Evolutionary conservation across 1,139 yeast genomes (phyloP).

Genomic region (Blastobotrys serpentis): DNA sequence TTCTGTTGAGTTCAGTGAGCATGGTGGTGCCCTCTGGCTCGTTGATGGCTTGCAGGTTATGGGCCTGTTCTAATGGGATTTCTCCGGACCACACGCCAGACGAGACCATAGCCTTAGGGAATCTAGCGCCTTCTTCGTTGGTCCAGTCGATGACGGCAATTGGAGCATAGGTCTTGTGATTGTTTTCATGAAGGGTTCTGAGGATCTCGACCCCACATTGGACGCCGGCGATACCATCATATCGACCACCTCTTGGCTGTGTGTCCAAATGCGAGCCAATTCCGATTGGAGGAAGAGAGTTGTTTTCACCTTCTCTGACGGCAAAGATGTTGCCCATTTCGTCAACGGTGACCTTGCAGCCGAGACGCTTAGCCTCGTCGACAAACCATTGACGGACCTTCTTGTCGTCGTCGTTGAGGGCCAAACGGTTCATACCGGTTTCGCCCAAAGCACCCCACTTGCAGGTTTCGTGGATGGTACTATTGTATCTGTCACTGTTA

Average conservation of each 20-base stretch:
- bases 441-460: slow-evolving; percentile 58
- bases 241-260: slow-evolving; percentile 77
- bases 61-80: slow-evolving; percentile 48
- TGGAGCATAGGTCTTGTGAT: slow-evolving; percentile 59
- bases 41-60: slow-evolving; percentile 52
- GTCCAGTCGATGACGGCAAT: slow-evolving; percentile 68
- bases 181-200: slow-evolving; percentile 60
- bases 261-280: slow-evolving; percentile 76
- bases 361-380: slow-evolving; percentile 50
- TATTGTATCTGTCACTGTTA: slow-evolving; percentile 15
- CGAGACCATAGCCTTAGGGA: slow-evolving; percentile 64
- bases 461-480: slow-evolving; percentile 63
- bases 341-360: slow-evolving; percentile 60
- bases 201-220: slow-evolving; percentile 64
- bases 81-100: slow-evolving; percentile 66
- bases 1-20: slow-evolving; percentile 54
- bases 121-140: slow-evolving; percentile 77
- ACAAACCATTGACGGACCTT: slow-evolving; percentile 69
- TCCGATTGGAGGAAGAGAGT: slow-evolving; percentile 54
- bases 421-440: slow-evolving; percentile 62
- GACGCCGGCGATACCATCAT: slow-evolving; percentile 69
- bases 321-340: slow-evolving; percentile 69
- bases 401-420: slow-evolving; percentile 62
- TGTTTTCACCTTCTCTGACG: slow-evolving; percentile 55
- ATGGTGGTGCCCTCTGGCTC: slow-evolving; percentile 51